Percentiles rank a stretch among this genome's conserved stretches.
phyloP scores from a whole-genome alignment of 1,284 basidiomycete species.

The Gomphus sp. region DNA sequence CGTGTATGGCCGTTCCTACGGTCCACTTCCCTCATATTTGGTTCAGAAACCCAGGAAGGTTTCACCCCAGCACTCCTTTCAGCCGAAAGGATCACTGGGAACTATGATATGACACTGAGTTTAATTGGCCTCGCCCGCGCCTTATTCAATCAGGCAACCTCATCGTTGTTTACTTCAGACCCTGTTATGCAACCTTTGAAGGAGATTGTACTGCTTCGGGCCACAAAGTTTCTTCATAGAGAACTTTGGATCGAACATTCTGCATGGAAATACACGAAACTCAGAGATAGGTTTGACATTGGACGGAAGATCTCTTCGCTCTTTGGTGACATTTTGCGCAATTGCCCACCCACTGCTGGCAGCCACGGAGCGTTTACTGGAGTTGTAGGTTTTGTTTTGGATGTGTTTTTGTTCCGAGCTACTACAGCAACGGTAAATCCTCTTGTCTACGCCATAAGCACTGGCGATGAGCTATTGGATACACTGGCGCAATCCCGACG shows the following conservation, averaged over 20 bases:
- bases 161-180: slow-evolving; percentile 42
- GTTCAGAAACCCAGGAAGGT: slow-evolving; percentile 43
- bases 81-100: slow-evolving; percentile 61
- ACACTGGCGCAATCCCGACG: slow-evolving; percentile 55
- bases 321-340: slow-evolving; percentile 57
- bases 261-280: slow-evolving; percentile 71
- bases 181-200: slow-evolving; percentile 57
- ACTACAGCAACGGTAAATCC: slow-evolving; percentile 70
- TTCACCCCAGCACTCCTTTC: slow-evolving; percentile 60
- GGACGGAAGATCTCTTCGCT: slow-evolving; percentile 56
- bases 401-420: slow-evolving; percentile 59
- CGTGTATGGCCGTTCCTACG: slow-evolving; percentile 82
- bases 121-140: slow-evolving; percentile 69
- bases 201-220: slow-evolving; percentile 73
- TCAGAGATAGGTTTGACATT: slow-evolving; percentile 77
- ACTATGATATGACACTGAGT: slow-evolving; percentile 72
- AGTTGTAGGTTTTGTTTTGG: slow-evolving; percentile 53
- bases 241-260: slow-evolving; percentile 82
- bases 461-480: slow-evolving; percentile 48
- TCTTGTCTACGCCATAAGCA: slow-evolving; percentile 57
- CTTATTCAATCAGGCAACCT: slow-evolving; percentile 65
- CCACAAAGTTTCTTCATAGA: slow-evolving; percentile 67
- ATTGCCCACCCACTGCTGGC: slow-evolving; percentile 30
- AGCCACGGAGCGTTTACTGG: slow-evolving; percentile 45
- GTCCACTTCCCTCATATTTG: slow-evolving; percentile 69